These are phyloP conservation scores for Malassezia caprae DNA, from an alignment of 1,284 basidiomycete genomes.

Conservation along the genomic window DNA sequence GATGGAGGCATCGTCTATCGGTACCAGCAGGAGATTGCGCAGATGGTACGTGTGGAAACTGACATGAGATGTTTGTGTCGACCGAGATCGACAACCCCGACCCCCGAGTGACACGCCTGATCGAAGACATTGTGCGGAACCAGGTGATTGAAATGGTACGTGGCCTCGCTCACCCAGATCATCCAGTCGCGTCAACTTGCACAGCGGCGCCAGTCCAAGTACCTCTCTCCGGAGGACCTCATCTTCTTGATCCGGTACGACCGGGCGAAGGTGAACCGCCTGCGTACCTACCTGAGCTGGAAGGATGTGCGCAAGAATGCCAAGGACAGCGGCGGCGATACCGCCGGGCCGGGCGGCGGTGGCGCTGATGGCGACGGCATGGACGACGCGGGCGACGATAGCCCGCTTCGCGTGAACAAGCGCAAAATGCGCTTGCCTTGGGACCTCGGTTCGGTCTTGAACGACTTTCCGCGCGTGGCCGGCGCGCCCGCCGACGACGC, in stretches of 20 bases:
- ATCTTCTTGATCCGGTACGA: constrained; percentile 94
- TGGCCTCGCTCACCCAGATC: constrained; percentile 55
- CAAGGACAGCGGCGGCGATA: constrained; percentile 61
- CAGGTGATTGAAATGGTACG: constrained; percentile 84
- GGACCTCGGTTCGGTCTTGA: constrained; percentile 86
- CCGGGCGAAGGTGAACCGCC: constrained; percentile 80
- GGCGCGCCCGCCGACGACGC: constrained; percentile 68
- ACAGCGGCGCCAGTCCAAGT: constrained; percentile 68
- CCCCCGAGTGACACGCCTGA: constrained; percentile 73
- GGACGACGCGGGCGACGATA: constrained; percentile 20
- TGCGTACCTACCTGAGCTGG: constrained; percentile 92
- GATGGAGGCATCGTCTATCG: constrained; percentile 23
- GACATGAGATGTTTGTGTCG: constrained; percentile 80
- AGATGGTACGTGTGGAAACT: constrained; percentile 56
- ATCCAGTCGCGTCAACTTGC: constrained; percentile 78
- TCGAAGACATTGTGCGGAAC: constrained; percentile 88
- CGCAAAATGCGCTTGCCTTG: constrained; percentile 90
- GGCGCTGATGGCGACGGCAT: constrained; percentile 20
- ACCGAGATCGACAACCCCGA: constrained; percentile 85
- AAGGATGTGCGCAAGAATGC: constrained; percentile 93
- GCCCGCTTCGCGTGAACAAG: constrained; percentile 71
- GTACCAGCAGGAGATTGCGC: constrained; percentile 60
- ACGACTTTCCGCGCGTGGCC: constrained; percentile 45
- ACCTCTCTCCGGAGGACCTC: constrained; percentile 81
- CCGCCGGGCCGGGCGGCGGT: constrained; percentile 58